Evolutionary conservation across 495 filamentous ascomycete species (phyloP), one percentile per base, ranked within the genome.

Genomic region (Lophiotrema nucula): DNA sequence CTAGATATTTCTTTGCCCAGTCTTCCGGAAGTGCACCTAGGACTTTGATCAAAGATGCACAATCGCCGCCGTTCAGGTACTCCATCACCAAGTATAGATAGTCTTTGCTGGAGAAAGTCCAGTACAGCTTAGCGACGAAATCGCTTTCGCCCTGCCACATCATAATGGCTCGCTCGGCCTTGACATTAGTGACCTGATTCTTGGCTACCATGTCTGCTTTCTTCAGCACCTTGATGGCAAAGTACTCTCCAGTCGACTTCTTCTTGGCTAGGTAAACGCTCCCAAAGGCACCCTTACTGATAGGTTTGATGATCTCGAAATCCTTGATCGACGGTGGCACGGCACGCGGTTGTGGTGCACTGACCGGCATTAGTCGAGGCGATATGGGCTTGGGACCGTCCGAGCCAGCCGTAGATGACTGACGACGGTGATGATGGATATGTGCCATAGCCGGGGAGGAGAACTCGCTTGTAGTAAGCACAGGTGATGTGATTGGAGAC

Each of bases 91-190:
- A 77, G 70, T 97, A 98, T 25, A 98, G 85, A 69, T 95, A 98
- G 68, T 98, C 93, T 69, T 98, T 98, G 79, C 95, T 98, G 24
- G 93, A 92, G 67, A 98, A 98, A 0, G 93, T 97, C 93, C 93
- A 98, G 74, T 97, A 97, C 4, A 98, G 78, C 72, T 98, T 98
- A 15, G 93, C 93, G 46, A 98, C 93, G 72, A 97, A 98, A 61
- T 98, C 93, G 72, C 93, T 98, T 68, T 97, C 93, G 23, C 95
- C 95, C 75, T 98, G 95, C 85, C 93, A 96, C 95, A 98, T 98
- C 93, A 98, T 97, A 66, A 98, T 98, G n/a, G 95, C 95, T 60
- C 93, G 82, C 72, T 98, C 93, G 11, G 95, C 93, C 74, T 97
- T 96, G 60, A 98, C 93, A 68, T 98, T 98, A 44, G 92, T 96